Evolutionary conservation across 352 stramenopile species (phyloP).

Genomic region (Globisporangium rhizosaccharum): DNA sequence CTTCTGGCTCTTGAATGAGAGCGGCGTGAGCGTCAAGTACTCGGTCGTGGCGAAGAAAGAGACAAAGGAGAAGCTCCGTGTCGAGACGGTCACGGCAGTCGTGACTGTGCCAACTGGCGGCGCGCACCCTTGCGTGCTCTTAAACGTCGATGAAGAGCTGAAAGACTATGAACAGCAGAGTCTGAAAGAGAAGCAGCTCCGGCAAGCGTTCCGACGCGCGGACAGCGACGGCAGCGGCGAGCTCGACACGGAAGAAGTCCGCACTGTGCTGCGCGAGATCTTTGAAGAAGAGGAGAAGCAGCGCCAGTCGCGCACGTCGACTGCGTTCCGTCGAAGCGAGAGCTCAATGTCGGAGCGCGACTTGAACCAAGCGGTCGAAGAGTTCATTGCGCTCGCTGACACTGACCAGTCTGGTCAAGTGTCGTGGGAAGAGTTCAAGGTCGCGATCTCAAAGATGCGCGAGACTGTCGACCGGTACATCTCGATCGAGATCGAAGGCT

Average conservation of each 20-base stretch:
- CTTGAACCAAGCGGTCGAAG: constrained; percentile 52
- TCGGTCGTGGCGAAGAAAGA: constrained; percentile 74
- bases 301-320: constrained; percentile 13
- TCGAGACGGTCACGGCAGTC: constrained; percentile 55
- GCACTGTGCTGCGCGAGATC: constrained; percentile 60
- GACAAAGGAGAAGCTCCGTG: constrained; percentile 33
- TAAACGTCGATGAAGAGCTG: constrained; percentile 63
- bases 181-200: constrained; percentile 84
- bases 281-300: constrained; percentile 67
- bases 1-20: constrained; percentile 85
- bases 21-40: constrained; percentile 74
- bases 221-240: constrained; percentile 74
- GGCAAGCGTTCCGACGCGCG: constrained; percentile 68
- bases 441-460: constrained; percentile 73
- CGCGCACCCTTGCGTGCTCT: constrained; percentile 53
- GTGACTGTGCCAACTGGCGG: constrained; percentile 40
- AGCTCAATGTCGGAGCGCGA: constrained; percentile 56
- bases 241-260: constrained; percentile 74
- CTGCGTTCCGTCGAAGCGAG: constrained; percentile 23
- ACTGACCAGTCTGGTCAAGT: constrained; percentile 73
- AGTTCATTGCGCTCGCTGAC: constrained; percentile 76
- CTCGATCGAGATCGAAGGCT: constrained; percentile 74
- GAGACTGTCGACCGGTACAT: constrained; percentile 65
- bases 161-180: constrained; percentile 69
- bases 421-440: constrained; percentile 86